A percentile compares a stretch with the other conserved stretches of the same genome.
phyloP scores from a whole-genome alignment of 805 yeast species.

The Candida xiaguanensis region DNA sequence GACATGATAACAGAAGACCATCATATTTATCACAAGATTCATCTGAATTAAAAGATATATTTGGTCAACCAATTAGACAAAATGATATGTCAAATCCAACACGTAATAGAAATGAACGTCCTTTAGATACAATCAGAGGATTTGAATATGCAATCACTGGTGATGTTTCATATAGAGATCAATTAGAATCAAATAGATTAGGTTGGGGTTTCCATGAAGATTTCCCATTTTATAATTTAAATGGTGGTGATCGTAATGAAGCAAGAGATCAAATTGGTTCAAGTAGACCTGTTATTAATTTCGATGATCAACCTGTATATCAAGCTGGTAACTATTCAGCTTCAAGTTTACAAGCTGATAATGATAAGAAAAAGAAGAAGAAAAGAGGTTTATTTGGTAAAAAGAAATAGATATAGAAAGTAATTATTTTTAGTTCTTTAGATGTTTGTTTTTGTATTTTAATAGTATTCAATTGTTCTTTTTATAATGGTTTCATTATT shows the following conservation, averaged over 20 bases:
- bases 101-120: slow-evolving; percentile 89
- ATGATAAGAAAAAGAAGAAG: slow-evolving; percentile 46
- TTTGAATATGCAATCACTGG: slow-evolving; percentile 95
- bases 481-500: slow-evolving; percentile 56
- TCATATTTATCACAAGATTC: slow-evolving; percentile 45
- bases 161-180: slow-evolving; percentile 73
- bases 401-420: slow-evolving; percentile 20
- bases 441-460: background rate
- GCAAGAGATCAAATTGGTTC: slow-evolving; percentile 22
- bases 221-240: slow-evolving; percentile 53
- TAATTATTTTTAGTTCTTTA: background rate
- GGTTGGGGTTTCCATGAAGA: slow-evolving; percentile 89
- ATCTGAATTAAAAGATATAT: slow-evolving; percentile 68
- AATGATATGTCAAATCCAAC: slow-evolving; percentile 94
- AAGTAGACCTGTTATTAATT: slow-evolving; percentile 38
- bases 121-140: slow-evolving; percentile 88
- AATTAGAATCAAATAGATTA: slow-evolving; percentile 69
- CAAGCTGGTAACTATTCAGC: slow-evolving; percentile 64
- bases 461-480: background rate
- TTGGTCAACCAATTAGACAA: slow-evolving; percentile 73
- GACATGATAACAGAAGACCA: slow-evolving; percentile 33
- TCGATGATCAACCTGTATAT: slow-evolving; percentile 39
- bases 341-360: slow-evolving; percentile 31
- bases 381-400: slow-evolving; percentile 73
- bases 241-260: slow-evolving; percentile 20